Percentiles rank a stretch among this genome's conserved stretches.
These are phyloP conservation scores for Geotrichum fermentans DNA, from an alignment of 1,139 yeast genomes.

Conservation along the genomic window DNA sequence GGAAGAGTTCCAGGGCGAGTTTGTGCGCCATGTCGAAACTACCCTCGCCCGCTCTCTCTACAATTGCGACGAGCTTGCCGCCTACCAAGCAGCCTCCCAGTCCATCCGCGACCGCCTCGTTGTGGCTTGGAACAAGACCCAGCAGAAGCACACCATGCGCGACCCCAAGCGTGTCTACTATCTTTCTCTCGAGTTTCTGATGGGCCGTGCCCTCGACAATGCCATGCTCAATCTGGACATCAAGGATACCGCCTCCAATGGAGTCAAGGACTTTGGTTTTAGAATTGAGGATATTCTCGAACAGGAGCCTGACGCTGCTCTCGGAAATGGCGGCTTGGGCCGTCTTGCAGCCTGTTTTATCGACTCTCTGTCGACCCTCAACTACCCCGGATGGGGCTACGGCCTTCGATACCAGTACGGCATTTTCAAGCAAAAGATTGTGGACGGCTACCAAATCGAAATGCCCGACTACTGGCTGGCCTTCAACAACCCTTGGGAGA, in stretches of 20 bases:
- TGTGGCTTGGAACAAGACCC: slow-evolving; percentile 89
- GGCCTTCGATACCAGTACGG: slow-evolving; percentile 92
- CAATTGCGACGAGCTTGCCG: slow-evolving; percentile 89
- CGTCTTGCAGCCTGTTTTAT: slow-evolving; percentile 92
- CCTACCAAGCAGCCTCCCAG: slow-evolving; percentile 82
- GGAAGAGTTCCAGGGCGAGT: slow-evolving; percentile 62
- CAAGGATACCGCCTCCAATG: slow-evolving; percentile 49
- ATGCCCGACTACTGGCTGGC: slow-evolving; percentile 92
- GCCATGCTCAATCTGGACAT: slow-evolving; percentile 75
- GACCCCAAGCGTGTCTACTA: slow-evolving; percentile 87
- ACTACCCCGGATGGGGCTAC: slow-evolving; percentile 95
- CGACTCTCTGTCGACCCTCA: slow-evolving; percentile 80
- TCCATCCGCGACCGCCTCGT: slow-evolving; percentile 75
- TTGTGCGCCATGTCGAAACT: slow-evolving; percentile 84
- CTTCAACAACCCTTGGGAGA: slow-evolving; percentile 88
- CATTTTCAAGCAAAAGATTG: slow-evolving; percentile 82
- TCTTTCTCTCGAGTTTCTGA: slow-evolving; percentile 78
- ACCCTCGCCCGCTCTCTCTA: slow-evolving; percentile 82
- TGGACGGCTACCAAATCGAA: slow-evolving; percentile 94
- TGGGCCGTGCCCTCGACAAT: slow-evolving; percentile 95
- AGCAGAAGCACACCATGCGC: slow-evolving; percentile 76
- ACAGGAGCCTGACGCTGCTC: slow-evolving; percentile 89
- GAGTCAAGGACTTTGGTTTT: slow-evolving; percentile 76
- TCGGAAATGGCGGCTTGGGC: slow-evolving; percentile 94
- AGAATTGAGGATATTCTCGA: slow-evolving; percentile 77